Evolutionary conservation across 179 eudicot genomes (phyloP).

Genomic region (Amaranthus tricolor): DNA sequence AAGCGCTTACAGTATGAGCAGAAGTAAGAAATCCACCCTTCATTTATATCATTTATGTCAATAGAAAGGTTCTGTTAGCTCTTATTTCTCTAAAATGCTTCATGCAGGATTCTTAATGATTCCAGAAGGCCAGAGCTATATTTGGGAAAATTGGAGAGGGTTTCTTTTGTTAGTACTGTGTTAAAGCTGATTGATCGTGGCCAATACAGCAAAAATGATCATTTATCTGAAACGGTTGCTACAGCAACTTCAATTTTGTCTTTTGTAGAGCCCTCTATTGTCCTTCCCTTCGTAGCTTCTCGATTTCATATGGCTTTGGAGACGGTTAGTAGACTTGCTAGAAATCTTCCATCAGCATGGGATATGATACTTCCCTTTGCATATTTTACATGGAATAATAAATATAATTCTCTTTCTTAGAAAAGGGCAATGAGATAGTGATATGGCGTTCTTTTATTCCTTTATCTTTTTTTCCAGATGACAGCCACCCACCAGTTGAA

Average conservation of each 20-base stretch:
- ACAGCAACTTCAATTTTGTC: constrained; percentile 84
- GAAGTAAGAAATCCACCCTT: constrained; percentile 42
- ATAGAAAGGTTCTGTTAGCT: background rate
- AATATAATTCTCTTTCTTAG: background rate
- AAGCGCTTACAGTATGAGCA: constrained; percentile 80
- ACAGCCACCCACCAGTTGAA: constrained; percentile 99
- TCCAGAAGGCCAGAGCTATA: constrained; percentile 41
- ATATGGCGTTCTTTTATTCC: constrained; percentile 8
- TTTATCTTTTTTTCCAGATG: constrained; percentile 50
- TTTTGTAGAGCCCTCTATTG: constrained; percentile 87
- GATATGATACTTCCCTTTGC: background rate
- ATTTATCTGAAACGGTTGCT: constrained; percentile 92
- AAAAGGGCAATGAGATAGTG: constrained; percentile 4
- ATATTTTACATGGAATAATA: background rate
- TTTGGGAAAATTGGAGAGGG: constrained; percentile 68
- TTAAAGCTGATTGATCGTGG: constrained; percentile 95
- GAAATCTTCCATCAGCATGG: constrained; percentile 2
- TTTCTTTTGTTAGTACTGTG: constrained; percentile 58
- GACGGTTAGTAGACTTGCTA: constrained; percentile 59
- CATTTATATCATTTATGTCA: constrained; percentile 7
- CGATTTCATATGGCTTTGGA: constrained; percentile 96
- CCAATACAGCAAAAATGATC: constrained; percentile 90
- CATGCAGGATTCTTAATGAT: constrained; percentile 49
- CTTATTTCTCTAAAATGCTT: constrained; percentile 13
- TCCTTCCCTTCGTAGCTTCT: constrained; percentile 85